Conservation (phyloP, 2,329 filamentous ascomycete species). For the Venturia aucupariae region DNA sequence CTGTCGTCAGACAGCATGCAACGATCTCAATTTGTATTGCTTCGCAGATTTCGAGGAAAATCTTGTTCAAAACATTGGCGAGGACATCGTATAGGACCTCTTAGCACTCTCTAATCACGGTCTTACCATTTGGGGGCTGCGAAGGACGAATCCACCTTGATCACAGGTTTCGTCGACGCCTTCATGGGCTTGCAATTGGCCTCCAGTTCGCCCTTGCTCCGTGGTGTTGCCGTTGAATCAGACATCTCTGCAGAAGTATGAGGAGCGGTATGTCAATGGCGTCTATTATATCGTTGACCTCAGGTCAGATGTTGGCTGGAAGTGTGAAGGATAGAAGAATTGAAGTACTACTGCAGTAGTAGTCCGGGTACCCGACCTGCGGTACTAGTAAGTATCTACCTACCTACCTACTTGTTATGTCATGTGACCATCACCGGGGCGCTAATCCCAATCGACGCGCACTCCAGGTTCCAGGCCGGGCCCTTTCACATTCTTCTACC, state of each 20-base stretch:
- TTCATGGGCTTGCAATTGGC: no score
- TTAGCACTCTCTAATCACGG: not conserved
- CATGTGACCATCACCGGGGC: no score
- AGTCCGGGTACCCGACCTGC: no score
- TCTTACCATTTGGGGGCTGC: constrained; percentile 4
- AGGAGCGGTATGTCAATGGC: not conserved
- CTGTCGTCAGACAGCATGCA: not conserved
- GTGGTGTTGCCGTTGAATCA: not conserved
- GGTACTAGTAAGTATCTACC: no score
- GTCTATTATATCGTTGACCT: not conserved
- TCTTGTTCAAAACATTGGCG: not conserved
- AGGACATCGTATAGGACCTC: not conserved
- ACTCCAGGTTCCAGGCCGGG: no score
- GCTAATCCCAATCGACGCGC: no score
- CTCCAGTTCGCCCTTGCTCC: not conserved
- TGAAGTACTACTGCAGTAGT: no score
- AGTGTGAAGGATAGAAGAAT: no score
- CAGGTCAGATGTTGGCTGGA: no score
- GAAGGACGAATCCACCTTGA: constrained; percentile 8
- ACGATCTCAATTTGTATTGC: not conserved
- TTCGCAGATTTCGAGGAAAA: not conserved
- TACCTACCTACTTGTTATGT: no score
- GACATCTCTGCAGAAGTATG: not conserved
- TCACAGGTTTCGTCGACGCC: not conserved
- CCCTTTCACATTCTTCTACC: not conserved